phyloP scores from a whole-genome alignment of 257 asterid genomes.

The Gentiana straminea region DNA sequence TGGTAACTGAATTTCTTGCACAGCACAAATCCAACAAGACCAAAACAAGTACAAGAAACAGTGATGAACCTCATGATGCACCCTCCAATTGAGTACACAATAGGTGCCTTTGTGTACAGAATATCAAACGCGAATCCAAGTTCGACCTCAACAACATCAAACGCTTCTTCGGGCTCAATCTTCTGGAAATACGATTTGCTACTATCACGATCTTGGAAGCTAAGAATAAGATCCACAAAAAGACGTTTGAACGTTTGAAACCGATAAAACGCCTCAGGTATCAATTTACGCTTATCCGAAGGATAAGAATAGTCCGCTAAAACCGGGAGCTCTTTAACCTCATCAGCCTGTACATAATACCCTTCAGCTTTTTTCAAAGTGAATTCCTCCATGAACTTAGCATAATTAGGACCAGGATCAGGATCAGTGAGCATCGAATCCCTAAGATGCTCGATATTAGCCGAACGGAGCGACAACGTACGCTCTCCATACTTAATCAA shows the following conservation, averaged over 20 bases:
- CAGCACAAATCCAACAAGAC: conserved; percentile 15
- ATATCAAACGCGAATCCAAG: conserved; percentile 40
- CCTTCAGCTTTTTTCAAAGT: conserved; percentile 35
- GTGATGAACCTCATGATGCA: conserved; percentile 15
- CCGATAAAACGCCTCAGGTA: conserved; percentile 20
- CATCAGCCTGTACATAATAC: conserved; percentile 20
- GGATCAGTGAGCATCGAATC: conserved; percentile 30
- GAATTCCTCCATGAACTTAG: conserved; percentile 37
- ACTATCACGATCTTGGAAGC: conserved; percentile 41
- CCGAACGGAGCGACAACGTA: conserved; percentile 23
- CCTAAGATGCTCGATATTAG: conserved; percentile 23
- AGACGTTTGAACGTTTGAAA: conserved; percentile 36
- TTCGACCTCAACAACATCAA: conserved; percentile 38
- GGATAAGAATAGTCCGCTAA: conserved; percentile 10
- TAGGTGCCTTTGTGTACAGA: conserved; percentile 37
- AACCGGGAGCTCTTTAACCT: conserved; percentile 27
- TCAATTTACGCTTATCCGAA: not conserved
- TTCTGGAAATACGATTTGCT: conserved; percentile 25
- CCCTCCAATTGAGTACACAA: conserved; percentile 19
- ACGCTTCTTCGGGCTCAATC: conserved; percentile 9
- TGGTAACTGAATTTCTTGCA: conserved; percentile 15
- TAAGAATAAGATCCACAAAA: conserved; percentile 43
- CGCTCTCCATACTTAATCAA: conserved; percentile 33
- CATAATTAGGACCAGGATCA: conserved; percentile 44
- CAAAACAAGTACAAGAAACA: conserved; percentile 12